Base-by-base conservation (phyloP, 2,329 filamentous ascomycete species). In the Talaromyces marneffei region DNA sequence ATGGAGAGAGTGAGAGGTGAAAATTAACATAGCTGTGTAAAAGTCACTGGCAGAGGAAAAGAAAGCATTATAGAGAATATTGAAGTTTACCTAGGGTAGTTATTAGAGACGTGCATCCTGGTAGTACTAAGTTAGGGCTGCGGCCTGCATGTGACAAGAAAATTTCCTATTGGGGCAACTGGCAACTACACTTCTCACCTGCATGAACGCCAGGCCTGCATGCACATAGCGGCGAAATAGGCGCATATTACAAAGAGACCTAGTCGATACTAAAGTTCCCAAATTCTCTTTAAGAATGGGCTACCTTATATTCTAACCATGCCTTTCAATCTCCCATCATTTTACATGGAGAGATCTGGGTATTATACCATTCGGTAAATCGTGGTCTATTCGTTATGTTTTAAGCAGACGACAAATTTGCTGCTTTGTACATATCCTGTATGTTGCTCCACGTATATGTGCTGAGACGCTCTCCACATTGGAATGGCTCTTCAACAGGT, bases 401-500 rank as follows among this genome's bases (percentile, higher is more conserved):
- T n/a, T 48, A 48, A n/a, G 8, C 10, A 52, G 27, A n/a, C 2
- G 14, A 20, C 16, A 52, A 23, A 52, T 20, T 33, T 3, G 48
- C 48, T 52, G 48, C 9, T 57, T 12, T 58, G 25, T 35, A 50
- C 56, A 50, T 39, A 2, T 58, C 56, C 20, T 50, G 56, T 12
- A 58, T 58, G 12, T 50, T 58, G 8, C 20, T 29, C 56, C 56
- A 58, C 10, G 42, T 58, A 50, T 29, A 50, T 2, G 42, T 50
- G 16, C 12, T 46, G 12, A 50, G 23, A 9, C 56, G 56, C 20
- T 58, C 56, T 37, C 35, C 56, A n/a, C 56, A 61, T 1, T 27
- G 14, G 44, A 61, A 61, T 3, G 31, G 50, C 31, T 46, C 52
- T n/a, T 61, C 60, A 37, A 61, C 42, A 31, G 35, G 12, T 16